Evolutionary conservation across 345 rosid genomes (phyloP), one percentile per base, ranked within the genome.

Genomic region (Murraya koenigii): DNA sequence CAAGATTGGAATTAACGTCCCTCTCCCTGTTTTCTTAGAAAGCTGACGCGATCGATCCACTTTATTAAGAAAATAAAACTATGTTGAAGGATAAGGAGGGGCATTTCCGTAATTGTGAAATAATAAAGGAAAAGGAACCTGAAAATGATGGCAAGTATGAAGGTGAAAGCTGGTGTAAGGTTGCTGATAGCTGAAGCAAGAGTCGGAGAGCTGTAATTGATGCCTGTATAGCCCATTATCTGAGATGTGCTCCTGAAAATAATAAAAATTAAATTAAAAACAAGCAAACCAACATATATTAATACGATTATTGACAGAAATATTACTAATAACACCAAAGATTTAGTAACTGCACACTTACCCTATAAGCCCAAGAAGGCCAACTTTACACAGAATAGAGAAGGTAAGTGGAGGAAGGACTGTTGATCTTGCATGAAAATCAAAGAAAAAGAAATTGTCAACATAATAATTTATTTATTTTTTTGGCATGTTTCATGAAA

Each of bases 161-260:
- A 96, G 26, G 99, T 96, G 78, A 96, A 90, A 76, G 97, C 99
- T 32, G 99, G 98, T 11, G 93, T 87, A 77, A 96, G 99, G 87
- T 90, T 96, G 87, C 98, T 90, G 88, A 96, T 89, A 55, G 98
- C 98, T 63, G 98, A 93, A 86, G 99, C 90, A 72, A 96, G 98
- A 33, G 98, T 88, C 20, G 99, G 97, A 47, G 97, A 91, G 73
- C 97, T 90, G 69, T 80, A 89, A 73, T 79, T 89, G 72, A 95
- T 95, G 19, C 99, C 99, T 74, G 94, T 90, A 75, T 88, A 95
- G 5, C 97, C 99, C 88, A 91, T 74, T 69, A 92, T 89, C 86
- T 91, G 92, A 76, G 97, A 90, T 72, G 94, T 81, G 75, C 92
- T 79, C 90, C 98, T 95, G 85, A 32, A 6, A 13, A 61, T n/a